Conservation (phyloP, 768 basidiomycete species). For the Leucosporidium yakuticum region DNA sequence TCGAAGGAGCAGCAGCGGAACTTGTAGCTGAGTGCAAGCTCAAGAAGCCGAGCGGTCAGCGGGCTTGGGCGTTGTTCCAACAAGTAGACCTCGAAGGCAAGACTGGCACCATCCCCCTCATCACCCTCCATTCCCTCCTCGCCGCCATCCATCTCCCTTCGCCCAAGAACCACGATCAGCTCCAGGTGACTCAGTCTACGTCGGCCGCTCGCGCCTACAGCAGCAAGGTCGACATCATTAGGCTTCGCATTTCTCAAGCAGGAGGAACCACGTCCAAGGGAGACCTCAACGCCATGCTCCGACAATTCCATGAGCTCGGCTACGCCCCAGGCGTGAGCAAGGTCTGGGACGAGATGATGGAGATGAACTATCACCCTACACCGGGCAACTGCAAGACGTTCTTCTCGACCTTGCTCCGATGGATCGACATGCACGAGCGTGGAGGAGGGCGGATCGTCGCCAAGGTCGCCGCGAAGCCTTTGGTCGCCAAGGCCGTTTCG, state of each 20-base stretch:
- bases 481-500: slow-evolving; percentile 14
- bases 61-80: slow-evolving; percentile 19
- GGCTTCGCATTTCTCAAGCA: slow-evolving; percentile 10
- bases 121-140: slow-evolving; percentile 24
- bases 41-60: not conserved
- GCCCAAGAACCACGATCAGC: not conserved
- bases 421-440: slow-evolving; percentile 29
- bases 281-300: slow-evolving; percentile 16
- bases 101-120: slow-evolving; percentile 14
- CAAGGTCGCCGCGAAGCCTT: slow-evolving; percentile 16
- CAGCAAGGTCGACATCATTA: slow-evolving; percentile 25
- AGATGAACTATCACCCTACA: not conserved
- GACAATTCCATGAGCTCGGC: slow-evolving; percentile 18
- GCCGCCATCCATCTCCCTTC: slow-evolving; percentile 17
- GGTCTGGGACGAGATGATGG: slow-evolving; percentile 26
- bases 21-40: slow-evolving; percentile 20
- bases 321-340: slow-evolving; percentile 18
- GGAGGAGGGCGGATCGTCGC: slow-evolving; percentile 13
- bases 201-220: slow-evolving; percentile 10
- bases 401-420: slow-evolving; percentile 20
- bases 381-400: not conserved
- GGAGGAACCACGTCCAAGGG: slow-evolving; percentile 10
- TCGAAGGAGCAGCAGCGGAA: not conserved
- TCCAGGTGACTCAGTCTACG: slow-evolving; percentile 8
- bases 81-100: slow-evolving; percentile 19